Percentiles rank a stretch among this genome's conserved stretches.
Conservation (phyloP, 2,329 filamentous ascomycete genomes). For the Trichoderma aggressivum region DNA sequence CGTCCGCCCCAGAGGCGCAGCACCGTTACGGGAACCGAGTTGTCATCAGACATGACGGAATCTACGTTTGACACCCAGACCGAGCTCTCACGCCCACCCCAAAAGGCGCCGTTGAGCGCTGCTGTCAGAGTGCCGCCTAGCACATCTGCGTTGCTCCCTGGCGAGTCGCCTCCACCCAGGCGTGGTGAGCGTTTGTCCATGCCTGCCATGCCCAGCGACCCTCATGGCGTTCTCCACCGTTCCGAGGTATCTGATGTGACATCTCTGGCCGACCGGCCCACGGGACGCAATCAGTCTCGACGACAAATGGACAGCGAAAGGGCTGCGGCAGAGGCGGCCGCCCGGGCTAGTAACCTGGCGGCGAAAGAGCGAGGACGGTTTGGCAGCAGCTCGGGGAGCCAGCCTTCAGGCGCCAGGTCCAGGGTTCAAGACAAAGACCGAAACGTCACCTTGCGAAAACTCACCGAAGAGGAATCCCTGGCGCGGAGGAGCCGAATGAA, state of each 20-base stretch:
- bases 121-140: constrained; percentile 25
- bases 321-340: constrained; percentile 47
- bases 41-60: constrained; percentile 37
- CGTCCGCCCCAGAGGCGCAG: constrained; percentile 30
- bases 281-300: constrained; percentile 45
- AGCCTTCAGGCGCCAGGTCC: constrained; percentile 54
- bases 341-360: constrained; percentile 46
- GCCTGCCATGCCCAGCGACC: constrained; percentile 54
- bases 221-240: constrained; percentile 41
- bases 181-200: constrained; percentile 40
- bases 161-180: constrained; percentile 32
- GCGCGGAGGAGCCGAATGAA: constrained; percentile 45
- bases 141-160: constrained; percentile 22
- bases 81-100: constrained; percentile 27
- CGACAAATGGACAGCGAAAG: constrained; percentile 45
- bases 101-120: constrained; percentile 18
- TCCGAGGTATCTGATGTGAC: constrained; percentile 33
- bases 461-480: constrained; percentile 59
- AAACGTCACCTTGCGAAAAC: constrained; percentile 58
- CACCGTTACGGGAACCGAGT: constrained; percentile 29
- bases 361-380: constrained; percentile 45
- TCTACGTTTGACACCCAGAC: constrained; percentile 33
- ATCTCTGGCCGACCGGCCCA: constrained; percentile 34
- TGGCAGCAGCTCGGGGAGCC: constrained; percentile 41
- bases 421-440: constrained; percentile 58